These are phyloP conservation scores for Mallotus japonicus DNA, from an alignment of 441 rosid genomes.

Conservation along the genomic window DNA sequence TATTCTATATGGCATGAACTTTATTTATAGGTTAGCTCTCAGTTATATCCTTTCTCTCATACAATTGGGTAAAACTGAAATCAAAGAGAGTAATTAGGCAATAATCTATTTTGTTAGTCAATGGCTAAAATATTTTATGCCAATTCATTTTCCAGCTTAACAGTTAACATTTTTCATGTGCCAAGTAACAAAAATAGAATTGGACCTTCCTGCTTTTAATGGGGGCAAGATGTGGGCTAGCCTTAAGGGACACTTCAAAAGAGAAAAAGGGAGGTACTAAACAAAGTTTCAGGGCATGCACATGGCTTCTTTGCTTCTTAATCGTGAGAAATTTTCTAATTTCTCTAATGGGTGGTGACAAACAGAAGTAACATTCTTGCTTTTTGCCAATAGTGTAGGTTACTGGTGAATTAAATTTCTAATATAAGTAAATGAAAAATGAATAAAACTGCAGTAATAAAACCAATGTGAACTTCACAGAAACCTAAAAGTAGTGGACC, in stretches of 20 bases:
- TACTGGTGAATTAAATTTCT: no score
- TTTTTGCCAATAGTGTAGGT: neutral
- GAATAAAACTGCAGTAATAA: neutral
- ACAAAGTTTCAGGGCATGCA: neutral
- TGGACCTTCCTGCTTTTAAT: neutral
- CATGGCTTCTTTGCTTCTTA: slow-evolving; percentile 2
- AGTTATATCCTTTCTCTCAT: no score
- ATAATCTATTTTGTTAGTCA: neutral
- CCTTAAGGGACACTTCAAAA: neutral
- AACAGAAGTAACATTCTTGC: neutral
- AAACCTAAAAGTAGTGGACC: neutral
- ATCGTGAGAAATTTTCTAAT: neutral
- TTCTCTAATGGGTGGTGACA: neutral
- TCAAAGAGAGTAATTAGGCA: no score
- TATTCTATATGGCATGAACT: no score
- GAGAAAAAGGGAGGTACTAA: neutral
- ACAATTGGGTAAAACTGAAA: no score
- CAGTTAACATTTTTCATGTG: neutral
- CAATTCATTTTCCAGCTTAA: slow-evolving; percentile 7
- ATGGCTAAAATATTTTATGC: neutral
- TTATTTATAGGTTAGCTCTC: no score
- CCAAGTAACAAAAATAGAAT: neutral
- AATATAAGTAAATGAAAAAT: no score
- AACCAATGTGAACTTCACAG: neutral
- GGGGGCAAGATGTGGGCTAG: neutral